These are phyloP conservation scores for Saccharomycopsis phalli DNA, from an alignment of 1,139 yeast genomes.

Conservation along the genomic window DNA sequence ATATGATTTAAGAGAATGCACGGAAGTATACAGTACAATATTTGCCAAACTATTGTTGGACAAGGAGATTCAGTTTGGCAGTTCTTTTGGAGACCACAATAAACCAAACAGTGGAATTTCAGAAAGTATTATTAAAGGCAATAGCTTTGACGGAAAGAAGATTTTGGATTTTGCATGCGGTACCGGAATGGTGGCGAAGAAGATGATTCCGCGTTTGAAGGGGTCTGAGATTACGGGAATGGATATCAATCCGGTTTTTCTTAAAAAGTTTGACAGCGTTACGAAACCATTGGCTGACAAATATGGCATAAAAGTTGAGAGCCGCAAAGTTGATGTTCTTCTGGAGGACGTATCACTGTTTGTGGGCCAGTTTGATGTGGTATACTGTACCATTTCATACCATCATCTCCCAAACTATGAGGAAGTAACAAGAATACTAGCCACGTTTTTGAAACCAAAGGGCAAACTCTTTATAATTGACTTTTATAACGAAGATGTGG, in stretches of 20 bases:
- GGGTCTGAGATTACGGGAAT: neutral
- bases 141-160: too few relatives aligned
- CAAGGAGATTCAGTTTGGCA: too few relatives aligned
- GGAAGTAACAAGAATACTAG: neutral
- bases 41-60: too few relatives aligned
- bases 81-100: too few relatives aligned
- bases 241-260: slow-evolving; percentile 2
- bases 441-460: neutral
- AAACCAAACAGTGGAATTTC: too few relatives aligned
- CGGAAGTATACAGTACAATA: too few relatives aligned
- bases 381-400: neutral
- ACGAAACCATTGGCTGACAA: neutral
- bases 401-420: neutral
- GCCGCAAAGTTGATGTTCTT: neutral
- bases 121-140: too few relatives aligned
- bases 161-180: slow-evolving; percentile 4
- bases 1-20: too few relatives aligned
- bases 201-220: neutral
- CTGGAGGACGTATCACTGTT: too few relatives aligned
- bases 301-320: neutral
- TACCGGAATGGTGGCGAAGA: neutral
- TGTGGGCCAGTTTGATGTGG: slow-evolving; percentile 1
- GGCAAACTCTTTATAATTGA: slow-evolving; percentile 2
- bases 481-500: neutral
- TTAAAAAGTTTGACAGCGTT: neutral